Conservation (phyloP, 768 basidiomycete species). For the Saitozyma podzolica region DNA sequence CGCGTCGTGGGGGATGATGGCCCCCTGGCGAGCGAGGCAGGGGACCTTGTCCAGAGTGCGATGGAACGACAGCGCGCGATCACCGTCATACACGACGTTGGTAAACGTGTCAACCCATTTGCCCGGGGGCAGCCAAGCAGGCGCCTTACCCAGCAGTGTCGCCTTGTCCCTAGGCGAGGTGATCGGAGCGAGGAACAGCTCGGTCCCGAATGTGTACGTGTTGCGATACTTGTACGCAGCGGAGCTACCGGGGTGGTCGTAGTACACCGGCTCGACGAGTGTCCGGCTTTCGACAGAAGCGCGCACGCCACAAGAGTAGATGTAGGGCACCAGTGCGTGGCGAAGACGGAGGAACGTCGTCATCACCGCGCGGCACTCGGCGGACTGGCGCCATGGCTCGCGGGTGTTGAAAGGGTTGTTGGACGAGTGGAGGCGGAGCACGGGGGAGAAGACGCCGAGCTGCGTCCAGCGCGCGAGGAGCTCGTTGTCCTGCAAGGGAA, state of each 20-base stretch:
- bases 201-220: constrained; percentile 27
- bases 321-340: constrained; percentile 29
- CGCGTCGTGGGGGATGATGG: constrained; percentile 26
- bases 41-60: constrained; percentile 20
- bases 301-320: constrained; percentile 18
- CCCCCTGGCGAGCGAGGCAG: constrained; percentile 23
- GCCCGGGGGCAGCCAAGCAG: constrained; percentile 27
- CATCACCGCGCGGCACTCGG: constrained; percentile 15
- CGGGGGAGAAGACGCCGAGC: constrained; percentile 33
- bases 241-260: constrained; percentile 19
- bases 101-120: constrained; percentile 32
- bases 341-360: constrained; percentile 22
- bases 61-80: constrained; percentile 21
- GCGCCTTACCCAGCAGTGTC: constrained; percentile 13
- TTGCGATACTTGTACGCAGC: constrained; percentile 29
- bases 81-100: constrained; percentile 30
- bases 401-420: constrained; percentile 34
- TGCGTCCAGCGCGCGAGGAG: constrained; percentile 31
- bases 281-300: constrained; percentile 10
- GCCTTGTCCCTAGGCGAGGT: constrained; percentile 13
- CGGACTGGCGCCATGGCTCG: constrained; percentile 27
- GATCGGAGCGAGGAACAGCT: constrained; percentile 27
- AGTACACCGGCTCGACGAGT: constrained; percentile 31
- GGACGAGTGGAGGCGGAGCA: constrained; percentile 33
- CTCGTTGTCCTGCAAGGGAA: constrained; percentile 20